Evolutionary conservation across 2,329 filamentous ascomycete genomes (phyloP), one percentile per base, ranked within the genome.

Genomic region (Trichoderma harzianum): DNA sequence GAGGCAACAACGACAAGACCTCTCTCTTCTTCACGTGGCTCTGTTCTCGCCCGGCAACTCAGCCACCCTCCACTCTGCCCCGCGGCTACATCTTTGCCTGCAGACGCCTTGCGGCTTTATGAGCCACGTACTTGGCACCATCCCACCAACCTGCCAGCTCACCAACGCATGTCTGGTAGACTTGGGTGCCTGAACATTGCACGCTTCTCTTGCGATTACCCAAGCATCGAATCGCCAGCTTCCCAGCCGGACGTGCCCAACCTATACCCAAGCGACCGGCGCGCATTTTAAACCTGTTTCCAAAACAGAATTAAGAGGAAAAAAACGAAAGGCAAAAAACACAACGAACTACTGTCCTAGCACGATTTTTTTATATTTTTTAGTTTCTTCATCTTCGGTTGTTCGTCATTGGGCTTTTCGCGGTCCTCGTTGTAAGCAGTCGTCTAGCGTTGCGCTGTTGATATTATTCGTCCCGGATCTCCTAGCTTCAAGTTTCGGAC

Each of bases 141-240:
- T 86, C 82, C 83, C 84, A 82, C 80, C 81, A 78, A 78, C 82
- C 78, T 89, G 88, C 87, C 88, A 90, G 85, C 88, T 85, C 88
- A 89, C 87, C 84, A 82, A 83, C 86, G 82, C 86, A 86, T 86
- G 84, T 83, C 85, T 83, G 86, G 86, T 87, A 85, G 83, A 86
- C 86, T 86, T 69, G 83, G 82, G 82, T 80, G 79, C 75, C 81
- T 84, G 80, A 79, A 81, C 82, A 83, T 82, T 81, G 80, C 82
- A 81, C 83, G 80, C 80, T 80, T 80, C 47, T 51, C 51, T 55
- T 78, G 77, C 82, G 79, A 81, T 80, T 82, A 69, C 73, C 76
- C 82, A 80, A 72, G 69, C 68, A 67, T 65, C 62, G 47, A 63
- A 62, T 58, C 62, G 58, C 68, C 68, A 26, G 18, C 34, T 71